These are phyloP conservation scores for Aspergillus ibericus DNA, from an alignment of 2,329 filamentous ascomycete genomes.

Conservation along the genomic window DNA sequence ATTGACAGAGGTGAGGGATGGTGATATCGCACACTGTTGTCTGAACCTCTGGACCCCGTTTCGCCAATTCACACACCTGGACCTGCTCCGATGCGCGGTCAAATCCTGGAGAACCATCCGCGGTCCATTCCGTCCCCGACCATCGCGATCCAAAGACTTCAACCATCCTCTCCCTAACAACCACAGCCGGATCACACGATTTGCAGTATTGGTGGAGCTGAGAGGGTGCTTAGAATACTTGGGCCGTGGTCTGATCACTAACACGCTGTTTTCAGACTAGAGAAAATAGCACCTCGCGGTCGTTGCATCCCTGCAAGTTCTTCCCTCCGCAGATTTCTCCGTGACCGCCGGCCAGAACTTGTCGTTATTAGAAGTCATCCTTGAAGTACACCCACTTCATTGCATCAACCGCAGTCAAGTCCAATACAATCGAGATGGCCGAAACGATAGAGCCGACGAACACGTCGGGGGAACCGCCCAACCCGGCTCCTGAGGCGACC, in stretches of 20 bases:
- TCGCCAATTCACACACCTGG: neutral
- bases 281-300: constrained; percentile 10
- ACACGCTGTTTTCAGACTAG: constrained; percentile 11
- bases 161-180: neutral
- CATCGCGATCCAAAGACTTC: neutral
- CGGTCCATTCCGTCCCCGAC: neutral
- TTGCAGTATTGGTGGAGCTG: neutral
- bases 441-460: constrained; percentile 21
- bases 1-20: neutral
- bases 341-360: neutral
- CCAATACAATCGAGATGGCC: constrained; percentile 20
- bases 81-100: neutral
- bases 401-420: neutral
- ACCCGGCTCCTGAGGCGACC: constrained; percentile 13
- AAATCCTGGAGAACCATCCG: neutral
- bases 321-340: neutral
- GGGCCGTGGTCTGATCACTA: constrained; percentile 11
- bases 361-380: neutral
- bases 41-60: neutral
- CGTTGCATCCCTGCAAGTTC: constrained; percentile 5
- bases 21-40: neutral
- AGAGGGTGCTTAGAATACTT: neutral
- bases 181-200: neutral
- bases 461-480: constrained; percentile 21
- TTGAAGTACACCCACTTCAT: neutral